phyloP scores from a whole-genome alignment of 257 asterid species.

The Plectranthus barbatus region DNA sequence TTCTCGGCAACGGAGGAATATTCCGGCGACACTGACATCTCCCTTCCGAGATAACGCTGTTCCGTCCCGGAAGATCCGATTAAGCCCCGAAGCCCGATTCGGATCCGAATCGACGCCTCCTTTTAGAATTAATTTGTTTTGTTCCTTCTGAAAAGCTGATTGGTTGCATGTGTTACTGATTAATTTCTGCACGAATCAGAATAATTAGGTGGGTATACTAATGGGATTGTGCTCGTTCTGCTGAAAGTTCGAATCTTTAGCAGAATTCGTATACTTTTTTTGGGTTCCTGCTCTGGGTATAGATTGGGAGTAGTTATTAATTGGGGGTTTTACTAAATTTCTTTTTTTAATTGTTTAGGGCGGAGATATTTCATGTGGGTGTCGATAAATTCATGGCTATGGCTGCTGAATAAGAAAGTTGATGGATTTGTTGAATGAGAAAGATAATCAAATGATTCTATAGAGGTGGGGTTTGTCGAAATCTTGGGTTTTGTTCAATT shows the following conservation, averaged over 20 bases:
- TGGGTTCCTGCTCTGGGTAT: background rate
- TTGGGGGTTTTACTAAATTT: constrained; percentile 9
- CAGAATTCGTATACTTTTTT: constrained; percentile 6
- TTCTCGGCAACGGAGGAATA: constrained; percentile 10
- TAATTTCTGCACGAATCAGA: constrained; percentile 3
- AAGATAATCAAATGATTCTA: too few species aligned
- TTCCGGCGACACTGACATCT: constrained; percentile 16
- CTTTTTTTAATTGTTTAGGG: too few species aligned
- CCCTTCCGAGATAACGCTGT: constrained; percentile 11
- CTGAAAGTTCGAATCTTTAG: constrained; percentile 23
- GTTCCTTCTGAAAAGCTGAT: constrained; percentile 10
- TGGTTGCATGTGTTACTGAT: constrained; percentile 10
- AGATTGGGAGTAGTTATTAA: constrained; percentile 17
- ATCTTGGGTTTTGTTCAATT: too few species aligned
- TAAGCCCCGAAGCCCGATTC: constrained; percentile 14
- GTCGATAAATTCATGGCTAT: too few species aligned
- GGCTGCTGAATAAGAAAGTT: too few species aligned
- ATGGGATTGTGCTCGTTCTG: constrained; percentile 12
- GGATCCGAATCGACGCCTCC: constrained; percentile 28
- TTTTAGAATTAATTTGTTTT: constrained; percentile 2
- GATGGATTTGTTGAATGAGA: too few species aligned
- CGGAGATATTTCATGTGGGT: too few species aligned
- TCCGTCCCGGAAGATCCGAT: constrained; percentile 12
- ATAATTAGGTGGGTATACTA: constrained; percentile 26
- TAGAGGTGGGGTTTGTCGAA: too few species aligned